Conservation (phyloP, 441 rosid species). For the Pelargonium fulgidum region DNA sequence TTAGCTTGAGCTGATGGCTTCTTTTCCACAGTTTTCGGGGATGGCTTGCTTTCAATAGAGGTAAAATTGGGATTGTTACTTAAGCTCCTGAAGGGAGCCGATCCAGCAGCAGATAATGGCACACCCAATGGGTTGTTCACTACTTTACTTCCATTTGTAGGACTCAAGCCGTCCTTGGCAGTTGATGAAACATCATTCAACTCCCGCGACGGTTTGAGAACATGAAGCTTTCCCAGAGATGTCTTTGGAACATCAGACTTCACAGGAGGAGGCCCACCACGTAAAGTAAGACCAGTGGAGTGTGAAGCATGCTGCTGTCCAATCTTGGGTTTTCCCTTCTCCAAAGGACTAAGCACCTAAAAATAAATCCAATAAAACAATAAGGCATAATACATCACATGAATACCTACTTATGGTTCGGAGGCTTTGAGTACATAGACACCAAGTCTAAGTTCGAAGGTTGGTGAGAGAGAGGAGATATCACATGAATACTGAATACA, state of each 20-base stretch:
- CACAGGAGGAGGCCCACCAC: conserved; percentile 19
- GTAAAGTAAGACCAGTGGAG: conserved; percentile 19
- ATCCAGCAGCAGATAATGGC: conserved; percentile 18
- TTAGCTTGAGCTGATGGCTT: conserved; percentile 25
- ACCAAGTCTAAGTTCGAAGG: too few relatives aligned
- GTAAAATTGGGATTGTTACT: conserved; percentile 18
- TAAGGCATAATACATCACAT: neutral
- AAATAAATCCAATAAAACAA: neutral
- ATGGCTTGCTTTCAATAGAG: conserved; percentile 22
- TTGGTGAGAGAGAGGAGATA: too few relatives aligned
- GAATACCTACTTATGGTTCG: too few relatives aligned
- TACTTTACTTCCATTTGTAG: conserved; percentile 26
- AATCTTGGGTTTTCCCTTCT: conserved; percentile 12
- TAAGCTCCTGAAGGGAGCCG: conserved; percentile 23
- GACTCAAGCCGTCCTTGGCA: conserved; percentile 27
- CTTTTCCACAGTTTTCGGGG: conserved; percentile 23
- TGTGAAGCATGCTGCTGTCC: conserved; percentile 21
- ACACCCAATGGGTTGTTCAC: conserved; percentile 21
- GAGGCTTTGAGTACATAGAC: too few relatives aligned
- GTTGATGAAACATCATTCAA: conserved; percentile 21
- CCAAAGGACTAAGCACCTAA: conserved; percentile 22
- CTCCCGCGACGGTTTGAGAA: conserved; percentile 33
- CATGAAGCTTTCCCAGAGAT: conserved; percentile 28
- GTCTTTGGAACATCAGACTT: conserved; percentile 27
- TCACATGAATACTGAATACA: too few relatives aligned